phyloP scores from a whole-genome alignment of 2,329 filamentous ascomycete genomes.

The Fusarium nematophilum region DNA sequence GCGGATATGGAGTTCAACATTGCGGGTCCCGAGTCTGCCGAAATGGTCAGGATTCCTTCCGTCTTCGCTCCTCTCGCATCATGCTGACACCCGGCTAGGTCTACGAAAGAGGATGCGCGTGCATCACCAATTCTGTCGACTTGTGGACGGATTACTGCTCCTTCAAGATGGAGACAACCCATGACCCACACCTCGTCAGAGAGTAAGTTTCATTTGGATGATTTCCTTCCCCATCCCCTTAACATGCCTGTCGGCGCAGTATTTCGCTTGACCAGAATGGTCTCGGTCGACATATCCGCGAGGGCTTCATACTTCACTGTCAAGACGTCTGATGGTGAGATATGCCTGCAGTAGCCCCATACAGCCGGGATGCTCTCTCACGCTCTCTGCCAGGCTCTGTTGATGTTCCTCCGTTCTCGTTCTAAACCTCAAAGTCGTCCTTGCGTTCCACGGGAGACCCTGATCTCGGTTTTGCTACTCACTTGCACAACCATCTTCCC shows the following conservation, averaged over 20 bases:
- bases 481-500: constrained; percentile 61
- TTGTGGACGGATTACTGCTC: constrained; percentile 97
- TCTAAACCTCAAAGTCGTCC: constrained; percentile 55
- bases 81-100: constrained; percentile 66
- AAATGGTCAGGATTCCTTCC: constrained; percentile 80
- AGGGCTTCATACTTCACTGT: constrained; percentile 52
- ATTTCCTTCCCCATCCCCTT: constrained; percentile 77
- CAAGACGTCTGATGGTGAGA: constrained; percentile 73
- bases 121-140: constrained; percentile 93
- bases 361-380: constrained; percentile 72
- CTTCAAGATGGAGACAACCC: constrained; percentile 98
- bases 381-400: constrained; percentile 72
- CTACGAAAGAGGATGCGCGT: constrained; percentile 94
- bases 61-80: background rate
- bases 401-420: constrained; percentile 53
- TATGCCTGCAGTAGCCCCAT: constrained; percentile 70
- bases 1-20: constrained; percentile 98
- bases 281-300: constrained; percentile 52
- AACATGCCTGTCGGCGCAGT: constrained; percentile 64
- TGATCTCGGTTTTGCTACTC: constrained; percentile 62
- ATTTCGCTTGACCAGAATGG: constrained; percentile 55
- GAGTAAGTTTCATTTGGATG: constrained; percentile 87
- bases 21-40: constrained; percentile 93
- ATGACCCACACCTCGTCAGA: constrained; percentile 95
- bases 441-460: constrained; percentile 49